These are phyloP conservation scores for Cutaneotrichosporon sp. DNA, from an alignment of 1,284 basidiomycete genomes.

Conservation along the genomic window DNA sequence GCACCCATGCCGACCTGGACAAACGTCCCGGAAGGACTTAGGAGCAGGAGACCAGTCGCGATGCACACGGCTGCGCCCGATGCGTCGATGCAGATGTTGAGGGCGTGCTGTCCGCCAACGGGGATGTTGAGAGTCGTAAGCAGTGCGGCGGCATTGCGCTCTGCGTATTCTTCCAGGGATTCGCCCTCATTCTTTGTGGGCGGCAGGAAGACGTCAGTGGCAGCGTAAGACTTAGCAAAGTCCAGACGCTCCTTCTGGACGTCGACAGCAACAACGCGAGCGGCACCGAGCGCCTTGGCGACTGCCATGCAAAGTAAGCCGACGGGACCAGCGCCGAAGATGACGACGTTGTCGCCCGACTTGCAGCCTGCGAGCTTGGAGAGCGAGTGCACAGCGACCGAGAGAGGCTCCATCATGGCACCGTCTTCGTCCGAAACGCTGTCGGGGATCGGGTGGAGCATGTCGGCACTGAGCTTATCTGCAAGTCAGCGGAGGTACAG, in stretches of 20 bases:
- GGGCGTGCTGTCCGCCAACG: constrained; percentile 49
- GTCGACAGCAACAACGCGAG: constrained; percentile 73
- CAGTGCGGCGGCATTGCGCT: constrained; percentile 49
- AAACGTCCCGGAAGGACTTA: constrained; percentile 57
- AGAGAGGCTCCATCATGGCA: constrained; percentile 79
- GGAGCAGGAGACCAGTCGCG: constrained; percentile 54
- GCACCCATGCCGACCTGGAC: constrained; percentile 49
- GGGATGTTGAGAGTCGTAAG: constrained; percentile 49
- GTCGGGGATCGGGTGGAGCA: constrained; percentile 46
- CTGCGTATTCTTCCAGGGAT: constrained; percentile 62
- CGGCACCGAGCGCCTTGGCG: constrained; percentile 80
- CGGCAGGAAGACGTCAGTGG: constrained; percentile 73
- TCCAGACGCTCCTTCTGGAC: constrained; percentile 74
- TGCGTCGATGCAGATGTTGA: constrained; percentile 59
- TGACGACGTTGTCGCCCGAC: constrained; percentile 63
- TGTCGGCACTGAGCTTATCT: constrained; percentile 41
- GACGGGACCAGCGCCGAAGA: constrained; percentile 86
- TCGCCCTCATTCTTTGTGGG: constrained; percentile 61
- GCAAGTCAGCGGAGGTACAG: background rate
- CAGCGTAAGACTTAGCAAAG: constrained; percentile 83
- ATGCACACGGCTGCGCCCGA: constrained; percentile 62
- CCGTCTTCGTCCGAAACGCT: constrained; percentile 50
- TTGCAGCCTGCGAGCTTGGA: constrained; percentile 67
- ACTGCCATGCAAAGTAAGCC: constrained; percentile 83
- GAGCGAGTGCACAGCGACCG: constrained; percentile 86